These are phyloP conservation scores for Bruguiera sexangula DNA, from an alignment of 345 rosid genomes.

Conservation along the genomic window DNA sequence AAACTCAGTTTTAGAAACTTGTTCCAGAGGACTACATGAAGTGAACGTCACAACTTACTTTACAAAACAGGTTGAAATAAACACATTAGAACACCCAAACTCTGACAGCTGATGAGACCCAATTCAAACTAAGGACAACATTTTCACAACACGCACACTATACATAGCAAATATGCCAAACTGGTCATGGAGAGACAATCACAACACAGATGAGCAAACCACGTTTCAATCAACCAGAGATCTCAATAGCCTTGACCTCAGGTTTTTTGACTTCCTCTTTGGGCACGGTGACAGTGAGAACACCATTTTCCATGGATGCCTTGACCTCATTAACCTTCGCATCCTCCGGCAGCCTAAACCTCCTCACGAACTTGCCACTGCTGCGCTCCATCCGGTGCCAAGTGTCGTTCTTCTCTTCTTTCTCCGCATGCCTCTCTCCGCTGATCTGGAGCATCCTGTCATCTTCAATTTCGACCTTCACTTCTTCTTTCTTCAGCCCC, in stretches of 20 bases:
- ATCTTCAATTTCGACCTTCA: not conserved
- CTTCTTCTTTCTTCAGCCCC: conserved; percentile 1
- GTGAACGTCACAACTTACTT: too few species aligned
- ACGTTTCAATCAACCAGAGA: not conserved
- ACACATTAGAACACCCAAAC: conserved; percentile 7
- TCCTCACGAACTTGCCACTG: not conserved
- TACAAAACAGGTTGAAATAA: too few species aligned
- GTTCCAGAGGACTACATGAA: too few species aligned
- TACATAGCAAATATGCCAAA: too few species aligned
- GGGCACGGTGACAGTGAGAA: not conserved
- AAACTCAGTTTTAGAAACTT: too few species aligned
- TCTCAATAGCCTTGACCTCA: not conserved
- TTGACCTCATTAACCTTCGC: not conserved
- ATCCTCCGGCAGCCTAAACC: not conserved
- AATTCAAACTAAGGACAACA: too few species aligned
- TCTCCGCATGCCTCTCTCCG: not conserved
- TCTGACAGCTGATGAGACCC: too few species aligned
- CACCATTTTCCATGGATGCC: not conserved
- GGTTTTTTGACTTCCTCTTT: not conserved
- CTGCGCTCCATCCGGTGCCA: not conserved
- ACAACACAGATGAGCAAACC: not conserved
- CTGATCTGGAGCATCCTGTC: not conserved
- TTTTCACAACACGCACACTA: too few species aligned
- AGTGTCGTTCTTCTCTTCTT: not conserved
- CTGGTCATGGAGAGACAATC: too few species aligned